phyloP scores from a whole-genome alignment of 2,329 filamentous ascomycete genomes.

The Pseudocercospora pini-densiflorae region DNA sequence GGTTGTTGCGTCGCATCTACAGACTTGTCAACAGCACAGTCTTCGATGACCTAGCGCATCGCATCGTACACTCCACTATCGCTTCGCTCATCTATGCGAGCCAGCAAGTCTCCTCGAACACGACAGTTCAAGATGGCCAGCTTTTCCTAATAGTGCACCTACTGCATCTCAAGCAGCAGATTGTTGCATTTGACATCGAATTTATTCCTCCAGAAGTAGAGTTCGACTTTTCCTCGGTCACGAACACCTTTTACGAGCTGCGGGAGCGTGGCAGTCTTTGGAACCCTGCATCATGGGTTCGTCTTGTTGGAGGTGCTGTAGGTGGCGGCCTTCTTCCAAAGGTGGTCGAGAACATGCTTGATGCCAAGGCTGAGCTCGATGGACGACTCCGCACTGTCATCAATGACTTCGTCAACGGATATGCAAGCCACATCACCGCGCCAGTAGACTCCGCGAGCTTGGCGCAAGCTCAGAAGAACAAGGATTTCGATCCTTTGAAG shows the following conservation, averaged over 20 bases:
- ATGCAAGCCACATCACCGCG: conserved; percentile 61
- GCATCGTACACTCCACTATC: conserved; percentile 90
- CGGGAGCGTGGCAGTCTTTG: conserved; percentile 68
- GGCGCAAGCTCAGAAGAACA: conserved; percentile 24
- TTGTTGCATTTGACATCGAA: conserved; percentile 94
- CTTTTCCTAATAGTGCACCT: conserved; percentile 95
- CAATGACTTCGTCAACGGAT: conserved; percentile 67
- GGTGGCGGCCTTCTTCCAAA: conserved; percentile 61
- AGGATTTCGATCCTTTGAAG: conserved; percentile 37
- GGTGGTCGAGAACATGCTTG: conserved; percentile 73
- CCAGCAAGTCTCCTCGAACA: conserved; percentile 63
- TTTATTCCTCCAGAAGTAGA: conserved; percentile 68
- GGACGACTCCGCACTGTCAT: conserved; percentile 65
- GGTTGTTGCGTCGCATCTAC: conserved; percentile 71
- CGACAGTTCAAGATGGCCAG: conserved; percentile 74
- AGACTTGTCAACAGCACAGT: conserved; percentile 71
- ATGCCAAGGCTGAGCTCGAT: conserved; percentile 71
- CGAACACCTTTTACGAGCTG: conserved; percentile 70
- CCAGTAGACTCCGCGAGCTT: conserved; percentile 40
- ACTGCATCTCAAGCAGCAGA: conserved; percentile 91
- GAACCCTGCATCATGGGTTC: conserved; percentile 66
- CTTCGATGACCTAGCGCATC: conserved; percentile 74
- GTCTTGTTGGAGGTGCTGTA: conserved; percentile 55
- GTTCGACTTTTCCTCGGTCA: conserved; percentile 69
- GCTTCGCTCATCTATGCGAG: conserved; percentile 80